These are phyloP conservation scores for Elsinoe ampelina DNA, from an alignment of 2,329 filamentous ascomycete species.

Conservation along the genomic window DNA sequence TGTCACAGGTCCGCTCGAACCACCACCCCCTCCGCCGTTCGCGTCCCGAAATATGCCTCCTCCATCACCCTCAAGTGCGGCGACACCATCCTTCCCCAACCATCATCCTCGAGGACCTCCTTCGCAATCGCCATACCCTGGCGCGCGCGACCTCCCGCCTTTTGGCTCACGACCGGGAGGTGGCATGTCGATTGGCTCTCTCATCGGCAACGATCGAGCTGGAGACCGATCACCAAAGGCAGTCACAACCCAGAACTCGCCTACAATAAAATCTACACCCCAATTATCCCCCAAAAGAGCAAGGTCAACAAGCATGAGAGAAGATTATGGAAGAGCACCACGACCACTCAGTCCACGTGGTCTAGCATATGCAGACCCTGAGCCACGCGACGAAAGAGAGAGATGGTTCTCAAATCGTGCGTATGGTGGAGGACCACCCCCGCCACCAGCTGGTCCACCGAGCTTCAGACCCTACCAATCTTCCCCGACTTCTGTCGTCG, in stretches of 20 bases:
- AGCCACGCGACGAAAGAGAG: conserved; percentile 8
- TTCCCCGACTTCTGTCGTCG: conserved; percentile 23
- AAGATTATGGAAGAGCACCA: conserved; percentile 21
- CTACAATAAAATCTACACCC: conserved; percentile 35
- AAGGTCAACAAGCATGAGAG: conserved; percentile 29
- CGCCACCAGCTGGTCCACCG: conserved; percentile 17
- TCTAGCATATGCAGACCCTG: background rate
- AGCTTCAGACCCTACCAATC: conserved; percentile 26
- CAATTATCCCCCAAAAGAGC: conserved; percentile 37
- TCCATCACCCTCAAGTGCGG: conserved; percentile 39
- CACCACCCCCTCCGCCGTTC: conserved; percentile 31
- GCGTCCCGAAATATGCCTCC: conserved; percentile 39
- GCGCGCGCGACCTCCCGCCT: conserved; percentile 47
- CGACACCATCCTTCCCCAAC: conserved; percentile 31
- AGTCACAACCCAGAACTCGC: conserved; percentile 21
- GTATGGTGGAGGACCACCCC: conserved; percentile 4
- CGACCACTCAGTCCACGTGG: conserved; percentile 21
- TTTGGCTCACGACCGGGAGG: conserved; percentile 47
- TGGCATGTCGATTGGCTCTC: conserved; percentile 67
- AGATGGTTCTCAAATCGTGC: conserved; percentile 9
- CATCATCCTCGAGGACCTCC: conserved; percentile 35
- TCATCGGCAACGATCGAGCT: conserved; percentile 44
- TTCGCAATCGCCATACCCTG: conserved; percentile 36
- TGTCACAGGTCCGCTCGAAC: conserved; percentile 23
- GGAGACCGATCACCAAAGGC: conserved; percentile 26